A percentile compares a stretch with the other conserved stretches of the same genome.
These are phyloP conservation scores for Hura crepitans DNA, from an alignment of 441 rosid genomes.

Conservation along the genomic window DNA sequence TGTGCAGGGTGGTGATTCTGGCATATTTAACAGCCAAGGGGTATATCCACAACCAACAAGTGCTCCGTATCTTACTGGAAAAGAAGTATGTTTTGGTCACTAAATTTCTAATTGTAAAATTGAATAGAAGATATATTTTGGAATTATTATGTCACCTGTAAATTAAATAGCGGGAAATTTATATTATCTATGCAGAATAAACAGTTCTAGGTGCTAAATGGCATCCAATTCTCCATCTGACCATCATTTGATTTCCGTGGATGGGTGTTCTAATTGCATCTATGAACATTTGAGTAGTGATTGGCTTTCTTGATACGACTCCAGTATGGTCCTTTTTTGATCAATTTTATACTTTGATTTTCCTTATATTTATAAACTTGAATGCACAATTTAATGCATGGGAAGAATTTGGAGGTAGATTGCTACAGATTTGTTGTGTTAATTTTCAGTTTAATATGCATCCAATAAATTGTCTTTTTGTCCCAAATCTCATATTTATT, in stretches of 20 bases:
- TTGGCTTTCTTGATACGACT: too few relatives aligned
- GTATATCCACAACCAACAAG: constrained; percentile 67
- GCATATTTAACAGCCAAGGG: constrained; percentile 66
- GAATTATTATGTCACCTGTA: not conserved
- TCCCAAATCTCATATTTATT: too few relatives aligned
- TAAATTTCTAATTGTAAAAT: constrained; percentile 4
- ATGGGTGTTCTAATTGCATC: not conserved
- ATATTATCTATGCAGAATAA: not conserved
- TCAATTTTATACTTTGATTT: not conserved
- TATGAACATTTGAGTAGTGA: not conserved
- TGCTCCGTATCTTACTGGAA: constrained; percentile 50
- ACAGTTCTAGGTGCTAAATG: not conserved
- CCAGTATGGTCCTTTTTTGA: not conserved
- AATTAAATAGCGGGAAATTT: not conserved
- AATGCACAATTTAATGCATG: not conserved
- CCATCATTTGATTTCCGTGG: not conserved
- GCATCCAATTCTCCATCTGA: not conserved
- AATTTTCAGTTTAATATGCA: not conserved
- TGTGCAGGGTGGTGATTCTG: constrained; percentile 53
- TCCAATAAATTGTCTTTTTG: not conserved
- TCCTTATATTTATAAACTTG: not conserved
- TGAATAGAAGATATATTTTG: not conserved
- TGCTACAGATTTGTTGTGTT: not conserved
- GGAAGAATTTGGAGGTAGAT: not conserved
- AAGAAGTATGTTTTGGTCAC: constrained; percentile 47